Conservation (phyloP, 2,329 filamentous ascomycete species). For the Rhinocladiella similis region DNA sequence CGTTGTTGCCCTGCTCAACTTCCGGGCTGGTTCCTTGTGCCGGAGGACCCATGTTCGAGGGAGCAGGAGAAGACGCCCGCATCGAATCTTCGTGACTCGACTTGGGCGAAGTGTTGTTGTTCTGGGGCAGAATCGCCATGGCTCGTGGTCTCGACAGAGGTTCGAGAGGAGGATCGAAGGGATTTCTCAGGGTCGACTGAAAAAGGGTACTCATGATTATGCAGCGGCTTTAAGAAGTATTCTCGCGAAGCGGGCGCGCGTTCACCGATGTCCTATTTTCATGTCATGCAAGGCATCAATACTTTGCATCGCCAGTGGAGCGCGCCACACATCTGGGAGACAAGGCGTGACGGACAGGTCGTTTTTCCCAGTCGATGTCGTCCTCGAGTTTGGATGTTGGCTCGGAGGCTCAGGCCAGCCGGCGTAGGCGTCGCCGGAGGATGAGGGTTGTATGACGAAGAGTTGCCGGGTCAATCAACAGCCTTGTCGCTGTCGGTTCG, state of each 20-base stretch:
- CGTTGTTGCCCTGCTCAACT: conserved; percentile 44
- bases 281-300: conserved; percentile 26
- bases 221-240: no score
- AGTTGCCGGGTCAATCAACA: conserved; percentile 19
- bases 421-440: conserved; percentile 18
- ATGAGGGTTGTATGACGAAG: conserved; percentile 17
- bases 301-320: conserved; percentile 22
- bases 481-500: conserved; percentile 15
- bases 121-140: conserved; percentile 27
- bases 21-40: conserved; percentile 46
- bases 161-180: conserved; percentile 25
- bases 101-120: conserved; percentile 24
- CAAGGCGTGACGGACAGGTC: conserved; percentile 10
- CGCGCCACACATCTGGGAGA: conserved; percentile 21
- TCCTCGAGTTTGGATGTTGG: conserved; percentile 1
- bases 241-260: conserved; percentile 1
- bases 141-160: conserved; percentile 21
- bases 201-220: conserved; percentile 29
- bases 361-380: conserved; percentile 4
- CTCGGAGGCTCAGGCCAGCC: conserved; percentile 7
- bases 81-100: conserved; percentile 51
- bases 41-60: conserved; percentile 51
- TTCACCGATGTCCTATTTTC: conserved; percentile 22
- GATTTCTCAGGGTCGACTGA: conserved; percentile 26
- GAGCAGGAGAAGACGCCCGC: conserved; percentile 53